Evolutionary conservation across 129 eudicot genomes (phyloP).

Genomic region (Escallonia rubra): DNA sequence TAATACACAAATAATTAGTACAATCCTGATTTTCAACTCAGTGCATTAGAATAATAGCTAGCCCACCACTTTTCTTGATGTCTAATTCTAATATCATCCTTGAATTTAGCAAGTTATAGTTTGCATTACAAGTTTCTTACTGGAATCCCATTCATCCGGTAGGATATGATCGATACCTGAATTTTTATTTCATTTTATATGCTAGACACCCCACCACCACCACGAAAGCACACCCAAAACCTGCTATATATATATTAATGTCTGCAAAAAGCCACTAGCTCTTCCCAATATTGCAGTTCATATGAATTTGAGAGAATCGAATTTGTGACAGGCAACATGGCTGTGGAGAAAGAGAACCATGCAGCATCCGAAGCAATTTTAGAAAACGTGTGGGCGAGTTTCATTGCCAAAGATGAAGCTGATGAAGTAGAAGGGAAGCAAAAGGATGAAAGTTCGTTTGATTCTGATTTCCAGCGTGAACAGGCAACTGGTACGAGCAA

Average conservation of each 20-base stretch:
- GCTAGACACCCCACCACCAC: too few species aligned
- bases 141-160: constrained; percentile 31
- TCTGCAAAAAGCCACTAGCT: neutral
- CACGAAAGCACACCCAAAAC: too few species aligned
- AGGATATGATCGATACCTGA: constrained; percentile 7
- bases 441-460: neutral
- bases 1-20: constrained; percentile 4
- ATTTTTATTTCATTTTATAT: neutral
- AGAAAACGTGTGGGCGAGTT: constrained; percentile 78
- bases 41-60: neutral
- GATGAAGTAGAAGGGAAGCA: neutral
- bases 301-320: neutral
- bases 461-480: neutral
- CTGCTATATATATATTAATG: neutral
- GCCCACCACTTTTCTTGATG: constrained; percentile 47
- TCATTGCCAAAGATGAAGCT: constrained; percentile 35
- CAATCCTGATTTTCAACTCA: constrained; percentile 6
- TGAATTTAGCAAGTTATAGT: constrained; percentile 31
- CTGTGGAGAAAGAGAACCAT: constrained; percentile 26
- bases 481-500: constrained; percentile 1
- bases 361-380: constrained; percentile 43
- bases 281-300: constrained; percentile 1
- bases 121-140: constrained; percentile 44
- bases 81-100: constrained; percentile 55
- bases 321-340: constrained; percentile 24